These are phyloP conservation scores for Verticillium zaregamsianum DNA, from an alignment of 2,329 filamentous ascomycete genomes.

Conservation along the genomic window DNA sequence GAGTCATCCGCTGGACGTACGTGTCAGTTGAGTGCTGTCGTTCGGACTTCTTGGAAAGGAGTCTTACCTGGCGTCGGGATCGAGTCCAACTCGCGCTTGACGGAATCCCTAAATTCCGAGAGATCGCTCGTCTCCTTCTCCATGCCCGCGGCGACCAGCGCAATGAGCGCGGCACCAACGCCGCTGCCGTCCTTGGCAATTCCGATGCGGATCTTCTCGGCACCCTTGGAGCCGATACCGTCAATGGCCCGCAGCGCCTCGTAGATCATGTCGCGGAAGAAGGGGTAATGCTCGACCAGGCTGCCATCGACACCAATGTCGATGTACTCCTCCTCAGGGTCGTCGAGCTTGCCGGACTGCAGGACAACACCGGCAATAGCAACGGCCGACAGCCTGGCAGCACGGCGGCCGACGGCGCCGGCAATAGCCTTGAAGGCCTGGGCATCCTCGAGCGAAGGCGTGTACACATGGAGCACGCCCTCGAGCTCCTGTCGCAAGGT, in stretches of 20 bases:
- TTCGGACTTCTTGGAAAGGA: neutral
- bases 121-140: constrained; percentile 46
- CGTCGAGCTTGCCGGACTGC: constrained; percentile 67
- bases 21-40: neutral
- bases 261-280: constrained; percentile 83
- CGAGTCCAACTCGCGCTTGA: constrained; percentile 28
- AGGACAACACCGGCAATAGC: constrained; percentile 83
- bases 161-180: constrained; percentile 93
- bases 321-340: constrained; percentile 63
- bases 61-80: constrained; percentile 15
- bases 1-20: neutral
- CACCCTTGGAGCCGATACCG: constrained; percentile 72
- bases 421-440: constrained; percentile 82
- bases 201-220: constrained; percentile 85
- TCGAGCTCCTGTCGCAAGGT: constrained; percentile 76
- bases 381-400: constrained; percentile 82
- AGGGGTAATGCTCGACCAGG: constrained; percentile 92
- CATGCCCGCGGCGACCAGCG: constrained; percentile 74
- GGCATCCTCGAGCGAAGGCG: constrained; percentile 77
- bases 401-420: constrained; percentile 79
- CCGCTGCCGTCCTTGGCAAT: constrained; percentile 92
- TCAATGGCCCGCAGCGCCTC: constrained; percentile 74
- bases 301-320: constrained; percentile 95
- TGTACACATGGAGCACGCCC: constrained; percentile 69
- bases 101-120: constrained; percentile 33